These are phyloP conservation scores for Globisporangium alternatum DNA, from an alignment of 352 stramenopile species.

Conservation along the genomic window DNA sequence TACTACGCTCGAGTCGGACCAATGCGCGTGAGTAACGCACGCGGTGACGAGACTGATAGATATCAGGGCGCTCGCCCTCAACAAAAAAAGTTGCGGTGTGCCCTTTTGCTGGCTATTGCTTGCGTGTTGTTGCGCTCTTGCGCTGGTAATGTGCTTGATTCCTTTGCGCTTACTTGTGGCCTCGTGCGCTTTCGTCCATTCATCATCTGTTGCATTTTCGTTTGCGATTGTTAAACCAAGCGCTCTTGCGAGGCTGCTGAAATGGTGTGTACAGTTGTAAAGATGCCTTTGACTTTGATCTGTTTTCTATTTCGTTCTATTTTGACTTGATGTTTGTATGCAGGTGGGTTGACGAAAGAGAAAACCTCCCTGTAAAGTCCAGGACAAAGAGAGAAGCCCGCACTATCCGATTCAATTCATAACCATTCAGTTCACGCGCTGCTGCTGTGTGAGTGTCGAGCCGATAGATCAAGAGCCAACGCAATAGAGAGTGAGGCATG, in stretches of 20 bases:
- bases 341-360: background rate
- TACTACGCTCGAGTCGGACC: constrained; percentile 12
- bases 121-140: background rate
- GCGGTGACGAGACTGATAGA: constrained; percentile 11
- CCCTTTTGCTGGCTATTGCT: background rate
- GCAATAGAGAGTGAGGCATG: background rate
- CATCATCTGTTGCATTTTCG: background rate
- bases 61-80: background rate
- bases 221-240: background rate
- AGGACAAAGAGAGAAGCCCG: background rate
- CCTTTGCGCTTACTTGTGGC: background rate
- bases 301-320: constrained; percentile 2
- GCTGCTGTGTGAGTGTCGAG: background rate
- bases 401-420: constrained; percentile 4
- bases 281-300: background rate
- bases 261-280: background rate
- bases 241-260: background rate
- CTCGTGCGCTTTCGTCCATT: background rate
- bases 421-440: constrained; percentile 4
- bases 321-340: constrained; percentile 2
- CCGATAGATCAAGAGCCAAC: background rate
- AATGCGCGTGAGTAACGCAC: constrained; percentile 8
- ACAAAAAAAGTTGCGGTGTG: background rate
- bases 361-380: background rate
- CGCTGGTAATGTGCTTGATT: background rate